Base-by-base conservation (phyloP, 495 filamentous ascomycete species). In the Poronia punctata region DNA sequence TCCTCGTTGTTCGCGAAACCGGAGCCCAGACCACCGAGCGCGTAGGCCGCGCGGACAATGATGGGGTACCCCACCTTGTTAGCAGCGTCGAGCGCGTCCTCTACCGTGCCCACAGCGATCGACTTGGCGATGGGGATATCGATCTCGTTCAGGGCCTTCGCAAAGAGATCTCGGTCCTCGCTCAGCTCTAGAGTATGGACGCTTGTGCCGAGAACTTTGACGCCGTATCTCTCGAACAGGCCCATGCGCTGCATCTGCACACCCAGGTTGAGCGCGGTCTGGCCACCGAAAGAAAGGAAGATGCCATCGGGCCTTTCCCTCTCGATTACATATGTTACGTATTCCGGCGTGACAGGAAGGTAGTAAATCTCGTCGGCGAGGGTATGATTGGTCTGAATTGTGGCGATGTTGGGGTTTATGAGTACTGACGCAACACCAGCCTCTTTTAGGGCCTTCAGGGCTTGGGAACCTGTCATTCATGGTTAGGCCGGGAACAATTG, bases 301-400 rank as follows among this genome's bases (percentile, higher is more conserved):
- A 98, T 98, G 31, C 88, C 89, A 77, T 98, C 92, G 16, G 92
- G 92, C 37, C 80, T 78, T 66, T 98, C 92, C 52, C 83, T 79
- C 71, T 90, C 83, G 65, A 98, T 98, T 44, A 98, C 87, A 63
- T 95, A 95, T 52, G 86, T 80, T 48, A 98, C 88, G 56, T 95
- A 97, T 48, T 97, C 90, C 17, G 86, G 82, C 23, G 86, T 97
- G 54, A 98, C 88, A 15, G 92, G 92, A 15, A 98, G 78, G 71
- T 96, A 98, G 71, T 96, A 98, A 43, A 98, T 87, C 71, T 98
- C 95, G 63, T 98, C 92, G 39, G 88, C 88, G 50, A 98, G 78
- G 52, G 79, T 79, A 68, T 95, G 92, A 50, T 90, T 94, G 15
- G 92, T 98, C 67, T 98, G 92, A 49, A 98, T 95, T 40, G 92